phyloP scores from a whole-genome alignment of 179 eudicot species.

The Silene coronaria region DNA sequence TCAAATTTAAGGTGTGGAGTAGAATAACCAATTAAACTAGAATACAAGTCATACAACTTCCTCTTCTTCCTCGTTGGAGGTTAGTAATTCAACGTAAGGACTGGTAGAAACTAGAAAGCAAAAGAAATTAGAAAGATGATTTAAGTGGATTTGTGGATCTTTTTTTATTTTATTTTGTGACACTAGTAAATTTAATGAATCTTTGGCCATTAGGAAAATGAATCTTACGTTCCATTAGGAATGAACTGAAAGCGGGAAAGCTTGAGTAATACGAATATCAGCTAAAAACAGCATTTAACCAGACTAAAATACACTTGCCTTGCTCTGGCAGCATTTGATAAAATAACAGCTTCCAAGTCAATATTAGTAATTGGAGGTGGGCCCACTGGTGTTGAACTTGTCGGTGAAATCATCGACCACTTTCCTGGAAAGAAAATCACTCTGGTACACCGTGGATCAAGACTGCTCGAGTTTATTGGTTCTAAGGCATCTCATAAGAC shows the following conservation, averaged over 20 bases:
- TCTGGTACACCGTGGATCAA: constrained; percentile 55
- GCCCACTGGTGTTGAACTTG: constrained; percentile 70
- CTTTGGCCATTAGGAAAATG: too few relatives aligned
- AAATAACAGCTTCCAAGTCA: constrained; percentile 40
- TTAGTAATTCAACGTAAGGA: too few relatives aligned
- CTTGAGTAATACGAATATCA: neutral
- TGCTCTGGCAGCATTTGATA: constrained; percentile 32
- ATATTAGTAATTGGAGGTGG: constrained; percentile 67
- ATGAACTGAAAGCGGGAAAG: neutral
- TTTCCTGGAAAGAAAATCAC: constrained; percentile 57
- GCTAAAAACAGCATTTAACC: neutral
- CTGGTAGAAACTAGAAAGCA: too few relatives aligned
- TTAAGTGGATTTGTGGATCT: too few relatives aligned
- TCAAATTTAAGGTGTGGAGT: too few relatives aligned
- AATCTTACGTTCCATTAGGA: neutral
- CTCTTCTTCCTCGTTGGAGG: neutral
- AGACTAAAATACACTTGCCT: neutral
- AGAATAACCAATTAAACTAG: too few relatives aligned
- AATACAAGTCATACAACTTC: too few relatives aligned
- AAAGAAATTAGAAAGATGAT: too few relatives aligned
- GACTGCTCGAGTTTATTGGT: constrained; percentile 59
- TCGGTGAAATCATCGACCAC: constrained; percentile 48
- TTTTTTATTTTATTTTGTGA: too few relatives aligned
- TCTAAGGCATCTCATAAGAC: constrained; percentile 47
- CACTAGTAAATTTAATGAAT: neutral